A percentile compares a stretch with the other conserved stretches of the same genome.
These are phyloP conservation scores for Collybia sp. DNA, from an alignment of 768 basidiomycete species.

Conservation along the genomic window DNA sequence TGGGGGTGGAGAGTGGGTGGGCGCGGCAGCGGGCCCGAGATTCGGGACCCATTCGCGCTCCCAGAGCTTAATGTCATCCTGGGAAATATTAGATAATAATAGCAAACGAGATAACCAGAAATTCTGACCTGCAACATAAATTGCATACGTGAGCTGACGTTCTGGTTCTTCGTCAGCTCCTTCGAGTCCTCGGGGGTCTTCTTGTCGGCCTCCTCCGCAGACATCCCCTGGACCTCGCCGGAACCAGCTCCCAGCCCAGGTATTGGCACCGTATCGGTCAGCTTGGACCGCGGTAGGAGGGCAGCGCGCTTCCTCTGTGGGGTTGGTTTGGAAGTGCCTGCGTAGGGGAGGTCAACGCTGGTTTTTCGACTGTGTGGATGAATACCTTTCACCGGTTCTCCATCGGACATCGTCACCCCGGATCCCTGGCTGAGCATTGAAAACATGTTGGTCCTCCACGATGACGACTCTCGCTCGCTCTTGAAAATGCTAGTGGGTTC, in stretches of 20 bases:
- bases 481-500: slow-evolving; percentile 85
- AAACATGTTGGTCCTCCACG: slow-evolving; percentile 85
- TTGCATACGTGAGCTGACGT: slow-evolving; percentile 85
- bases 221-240: slow-evolving; percentile 49
- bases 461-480: slow-evolving; percentile 69
- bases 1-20: too few species aligned
- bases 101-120: slow-evolving; percentile 2
- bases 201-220: slow-evolving; percentile 61
- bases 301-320: slow-evolving; percentile 66
- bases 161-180: slow-evolving; percentile 66
- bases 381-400: slow-evolving; percentile 42
- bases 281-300: slow-evolving; percentile 73
- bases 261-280: slow-evolving; percentile 35
- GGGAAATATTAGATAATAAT: slow-evolving; percentile 6
- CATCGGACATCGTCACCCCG: slow-evolving; percentile 50
- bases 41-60: slow-evolving; percentile 80
- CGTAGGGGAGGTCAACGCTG: slow-evolving; percentile 43
- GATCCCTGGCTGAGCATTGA: slow-evolving; percentile 69
- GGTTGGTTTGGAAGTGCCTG: slow-evolving; percentile 39
- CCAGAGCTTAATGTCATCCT: slow-evolving; percentile 92
- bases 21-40: too few species aligned
- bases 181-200: slow-evolving; percentile 64
- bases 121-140: slow-evolving; percentile 89
- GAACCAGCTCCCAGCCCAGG: slow-evolving; percentile 45
- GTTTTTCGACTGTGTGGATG: slow-evolving; percentile 44